Conservation (phyloP, 179 eudicot species). For the Pouteria campechiana region DNA sequence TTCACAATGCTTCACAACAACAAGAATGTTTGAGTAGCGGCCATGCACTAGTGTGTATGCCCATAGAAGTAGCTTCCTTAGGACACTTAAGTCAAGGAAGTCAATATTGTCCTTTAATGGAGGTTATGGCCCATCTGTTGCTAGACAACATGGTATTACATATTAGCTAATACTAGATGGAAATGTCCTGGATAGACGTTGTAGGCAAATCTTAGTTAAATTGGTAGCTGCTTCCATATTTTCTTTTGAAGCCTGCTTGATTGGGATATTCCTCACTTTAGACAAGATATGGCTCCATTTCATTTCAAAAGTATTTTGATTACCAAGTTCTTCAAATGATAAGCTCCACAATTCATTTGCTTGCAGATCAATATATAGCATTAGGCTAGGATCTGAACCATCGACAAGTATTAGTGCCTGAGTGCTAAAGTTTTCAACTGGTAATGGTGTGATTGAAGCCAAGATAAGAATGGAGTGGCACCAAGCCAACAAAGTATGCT, state of each 20-base stretch:
- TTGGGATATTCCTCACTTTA: conserved; percentile 48
- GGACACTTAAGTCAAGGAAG: conserved; percentile 64
- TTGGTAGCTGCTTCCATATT: conserved; percentile 67
- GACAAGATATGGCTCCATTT: conserved; percentile 69
- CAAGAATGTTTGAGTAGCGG: conserved; percentile 55
- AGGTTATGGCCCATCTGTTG: conserved; percentile 35
- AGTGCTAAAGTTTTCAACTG: too few species aligned
- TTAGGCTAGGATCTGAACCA: conserved; percentile 44
- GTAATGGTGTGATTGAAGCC: conserved; percentile 65
- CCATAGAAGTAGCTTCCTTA: conserved; percentile 88
- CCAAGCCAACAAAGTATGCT: conserved; percentile 87
- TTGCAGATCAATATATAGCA: conserved; percentile 72
- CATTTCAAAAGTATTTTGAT: conserved; percentile 43
- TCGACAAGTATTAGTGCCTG: conserved; percentile 16
- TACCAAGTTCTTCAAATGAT: conserved; percentile 47
- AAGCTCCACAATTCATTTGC: conserved; percentile 67
- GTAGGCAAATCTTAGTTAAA: conserved; percentile 73
- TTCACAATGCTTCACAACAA: conserved; percentile 84
- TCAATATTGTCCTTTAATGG: conserved; percentile 54
- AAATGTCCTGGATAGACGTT: conserved; percentile 75
- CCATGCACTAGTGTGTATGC: conserved; percentile 87
- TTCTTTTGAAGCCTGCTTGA: conserved; percentile 63
- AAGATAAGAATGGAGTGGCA: conserved; percentile 74
- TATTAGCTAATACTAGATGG: conserved; percentile 62
- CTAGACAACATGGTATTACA: conserved; percentile 55